Percentiles rank a stretch among this genome's conserved stretches.
Conservation (phyloP, 2,329 filamentous ascomycete genomes). For the Beauveria rudraprayagi region DNA sequence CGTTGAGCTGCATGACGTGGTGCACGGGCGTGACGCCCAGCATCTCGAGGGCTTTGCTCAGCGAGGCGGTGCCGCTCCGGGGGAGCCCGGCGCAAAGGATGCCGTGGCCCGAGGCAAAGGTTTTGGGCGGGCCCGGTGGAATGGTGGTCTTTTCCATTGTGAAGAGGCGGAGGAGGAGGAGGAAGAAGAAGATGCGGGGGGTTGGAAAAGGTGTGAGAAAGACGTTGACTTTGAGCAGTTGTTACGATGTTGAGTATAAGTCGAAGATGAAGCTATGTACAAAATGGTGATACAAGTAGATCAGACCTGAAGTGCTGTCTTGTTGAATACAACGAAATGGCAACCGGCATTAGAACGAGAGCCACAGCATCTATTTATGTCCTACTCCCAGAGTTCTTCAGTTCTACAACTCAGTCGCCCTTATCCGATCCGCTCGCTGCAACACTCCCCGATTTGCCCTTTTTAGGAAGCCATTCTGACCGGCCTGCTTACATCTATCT, state of each 20-base stretch:
- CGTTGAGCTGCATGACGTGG: conserved; percentile 9
- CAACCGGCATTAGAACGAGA: background rate
- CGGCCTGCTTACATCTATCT: background rate
- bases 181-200: background rate
- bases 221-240: background rate
- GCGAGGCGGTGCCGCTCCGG: conserved; percentile 8
- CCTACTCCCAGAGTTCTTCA: background rate
- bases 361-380: background rate
- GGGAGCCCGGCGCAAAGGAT: conserved; percentile 11
- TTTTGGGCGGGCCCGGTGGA: conserved; percentile 1
- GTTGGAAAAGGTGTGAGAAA: background rate
- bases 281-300: background rate
- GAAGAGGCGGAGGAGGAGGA: background rate
- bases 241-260: background rate
- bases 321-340: background rate
- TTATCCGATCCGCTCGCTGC: background rate
- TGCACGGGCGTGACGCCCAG: conserved; percentile 8
- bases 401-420: background rate
- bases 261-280: background rate
- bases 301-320: background rate
- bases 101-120: conserved; percentile 10
- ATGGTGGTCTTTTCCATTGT: background rate
- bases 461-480: background rate
- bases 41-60: conserved; percentile 6
- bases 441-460: background rate